Percentiles rank a stretch among this genome's conserved stretches.
Evolutionary conservation across 2,329 filamentous ascomycete species (phyloP).

Genomic region (Penicillium glabrum): DNA sequence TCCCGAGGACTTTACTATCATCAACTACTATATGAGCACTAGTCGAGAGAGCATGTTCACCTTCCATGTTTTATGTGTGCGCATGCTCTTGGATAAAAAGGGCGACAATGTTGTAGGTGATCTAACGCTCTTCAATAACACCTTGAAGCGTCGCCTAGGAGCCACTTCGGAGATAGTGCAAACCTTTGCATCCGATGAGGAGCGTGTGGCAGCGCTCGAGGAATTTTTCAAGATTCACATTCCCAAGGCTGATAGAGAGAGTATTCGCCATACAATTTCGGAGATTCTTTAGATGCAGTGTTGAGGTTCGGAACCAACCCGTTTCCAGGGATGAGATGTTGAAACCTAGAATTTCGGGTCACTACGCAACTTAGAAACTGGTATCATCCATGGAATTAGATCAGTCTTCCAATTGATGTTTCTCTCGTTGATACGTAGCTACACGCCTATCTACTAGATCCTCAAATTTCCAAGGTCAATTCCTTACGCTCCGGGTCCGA

Average conservation of each 20-base stretch:
- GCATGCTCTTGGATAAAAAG: conserved; percentile 16
- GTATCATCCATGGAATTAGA: too few relatives aligned
- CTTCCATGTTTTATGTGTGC: conserved; percentile 9
- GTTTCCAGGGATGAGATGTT: too few relatives aligned
- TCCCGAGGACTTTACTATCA: conserved; percentile 56
- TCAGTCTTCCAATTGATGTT: too few relatives aligned
- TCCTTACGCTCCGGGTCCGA: too few relatives aligned
- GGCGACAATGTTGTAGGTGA: conserved; percentile 14
- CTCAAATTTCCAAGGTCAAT: too few relatives aligned
- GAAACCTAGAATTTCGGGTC: too few relatives aligned
- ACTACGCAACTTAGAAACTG: too few relatives aligned
- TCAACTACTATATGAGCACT: conserved; percentile 31
- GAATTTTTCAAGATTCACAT: conserved; percentile 1
- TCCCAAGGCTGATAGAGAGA: not conserved
- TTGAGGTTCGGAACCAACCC: too few relatives aligned
- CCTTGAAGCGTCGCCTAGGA: not conserved
- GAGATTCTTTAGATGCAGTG: not conserved
- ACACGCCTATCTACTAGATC: too few relatives aligned
- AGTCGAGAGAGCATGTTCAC: conserved; percentile 16
- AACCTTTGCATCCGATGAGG: not conserved
- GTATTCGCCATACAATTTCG: not conserved
- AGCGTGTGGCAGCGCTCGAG: not conserved
- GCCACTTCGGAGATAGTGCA: not conserved
- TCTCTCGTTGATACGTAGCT: too few relatives aligned
- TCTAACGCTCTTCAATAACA: conserved; percentile 15